These are phyloP conservation scores for Vigna nakashimae DNA, from an alignment of 306 rosid species.

Conservation along the genomic window DNA sequence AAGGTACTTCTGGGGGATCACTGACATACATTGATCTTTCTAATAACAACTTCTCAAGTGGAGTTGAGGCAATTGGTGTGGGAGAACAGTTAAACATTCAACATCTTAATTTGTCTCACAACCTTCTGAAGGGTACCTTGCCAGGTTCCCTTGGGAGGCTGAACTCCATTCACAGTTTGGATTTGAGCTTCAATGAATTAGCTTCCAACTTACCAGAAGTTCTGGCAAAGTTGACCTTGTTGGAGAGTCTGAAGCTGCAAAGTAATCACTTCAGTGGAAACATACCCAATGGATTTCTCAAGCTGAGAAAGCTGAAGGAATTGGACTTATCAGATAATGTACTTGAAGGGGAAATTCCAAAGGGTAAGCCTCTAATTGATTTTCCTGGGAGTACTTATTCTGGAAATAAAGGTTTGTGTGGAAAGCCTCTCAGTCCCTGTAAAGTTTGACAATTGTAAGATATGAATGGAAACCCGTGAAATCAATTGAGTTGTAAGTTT, in stretches of 20 bases:
- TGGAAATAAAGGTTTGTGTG: conserved; percentile 74
- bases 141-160: conserved; percentile 54
- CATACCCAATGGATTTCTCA: conserved; percentile 65
- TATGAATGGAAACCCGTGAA: conserved; percentile 6
- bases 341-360: conserved; percentile 78
- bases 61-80: conserved; percentile 54
- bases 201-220: conserved; percentile 60
- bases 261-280: conserved; percentile 62
- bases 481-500: conserved; percentile 4
- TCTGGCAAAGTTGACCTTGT: conserved; percentile 53
- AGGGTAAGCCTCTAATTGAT: conserved; percentile 62
- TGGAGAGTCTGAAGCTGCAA: conserved; percentile 69
- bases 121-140: conserved; percentile 60
- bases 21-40: conserved; percentile 66
- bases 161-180: conserved; percentile 56
- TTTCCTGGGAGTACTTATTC: conserved; percentile 65
- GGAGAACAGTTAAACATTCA: conserved; percentile 52
- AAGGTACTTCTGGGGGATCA: conserved; percentile 47
- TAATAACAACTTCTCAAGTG: conserved; percentile 64
- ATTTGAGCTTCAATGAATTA: conserved; percentile 66
- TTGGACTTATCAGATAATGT: conserved; percentile 66
- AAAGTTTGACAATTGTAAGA: conserved; percentile 40
- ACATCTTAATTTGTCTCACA: conserved; percentile 69
- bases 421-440: conserved; percentile 77
- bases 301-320: conserved; percentile 57